Percentiles rank a stretch among this genome's conserved stretches.
Conservation (phyloP, 805 yeast species). For the Yueomyces sinensis region DNA sequence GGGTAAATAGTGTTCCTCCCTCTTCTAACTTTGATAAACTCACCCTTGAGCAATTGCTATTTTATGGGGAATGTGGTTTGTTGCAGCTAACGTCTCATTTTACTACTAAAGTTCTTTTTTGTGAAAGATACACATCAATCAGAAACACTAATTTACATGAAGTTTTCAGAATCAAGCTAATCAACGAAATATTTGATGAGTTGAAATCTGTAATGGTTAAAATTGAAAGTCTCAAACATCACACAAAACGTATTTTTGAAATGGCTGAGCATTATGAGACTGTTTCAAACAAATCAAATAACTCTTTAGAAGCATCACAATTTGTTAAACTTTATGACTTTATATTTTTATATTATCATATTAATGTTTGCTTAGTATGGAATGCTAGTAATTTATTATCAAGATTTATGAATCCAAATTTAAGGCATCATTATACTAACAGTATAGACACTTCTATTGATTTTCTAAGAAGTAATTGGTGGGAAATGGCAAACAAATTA, state of each 20-base stretch:
- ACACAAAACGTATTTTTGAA: conserved; percentile 10
- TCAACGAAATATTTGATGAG: conserved; percentile 10
- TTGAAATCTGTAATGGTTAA: conserved; percentile 5
- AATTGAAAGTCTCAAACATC: conserved; percentile 12
- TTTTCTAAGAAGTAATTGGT: conserved; percentile 1
- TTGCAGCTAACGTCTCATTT: conserved; percentile 11
- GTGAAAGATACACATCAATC: conserved; percentile 17
- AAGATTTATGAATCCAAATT: conserved; percentile 6
- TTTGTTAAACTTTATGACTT: conserved; percentile 1
- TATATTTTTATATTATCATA: conserved; percentile 8
- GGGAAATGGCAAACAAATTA: conserved; percentile 7
- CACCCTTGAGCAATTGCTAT: conserved; percentile 4
- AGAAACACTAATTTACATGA: conserved; percentile 15
- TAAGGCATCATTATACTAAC: not conserved
- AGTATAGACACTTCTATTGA: not conserved
- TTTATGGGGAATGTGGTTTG: conserved; percentile 13
- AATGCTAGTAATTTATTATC: conserved; percentile 11
- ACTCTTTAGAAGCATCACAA: not conserved
- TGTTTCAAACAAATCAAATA: not conserved
- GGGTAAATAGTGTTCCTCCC: conserved; percentile 5
- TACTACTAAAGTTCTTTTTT: conserved; percentile 11
- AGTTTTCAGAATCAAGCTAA: conserved; percentile 6
- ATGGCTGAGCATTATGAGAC: too few species aligned
- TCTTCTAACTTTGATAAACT: conserved; percentile 7
- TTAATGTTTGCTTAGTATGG: conserved; percentile 5